A percentile compares a stretch with the other conserved stretches of the same genome.
phyloP scores from a whole-genome alignment of 2,329 filamentous ascomycete species.

The Botrytis galanthina region DNA sequence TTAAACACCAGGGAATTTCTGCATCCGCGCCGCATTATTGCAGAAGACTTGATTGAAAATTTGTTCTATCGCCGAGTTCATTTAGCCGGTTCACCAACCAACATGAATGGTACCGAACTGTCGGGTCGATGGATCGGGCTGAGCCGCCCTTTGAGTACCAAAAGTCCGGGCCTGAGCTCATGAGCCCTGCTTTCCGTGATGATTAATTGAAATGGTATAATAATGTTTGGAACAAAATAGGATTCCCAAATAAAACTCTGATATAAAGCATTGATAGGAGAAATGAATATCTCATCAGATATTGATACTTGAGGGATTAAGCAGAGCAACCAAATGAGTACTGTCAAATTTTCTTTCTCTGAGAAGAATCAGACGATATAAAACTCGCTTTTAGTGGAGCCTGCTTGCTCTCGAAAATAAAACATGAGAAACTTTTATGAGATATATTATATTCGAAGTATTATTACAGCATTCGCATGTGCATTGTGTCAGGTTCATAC shows the following conservation, averaged over 20 bases:
- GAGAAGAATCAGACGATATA: background rate
- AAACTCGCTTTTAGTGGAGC: background rate
- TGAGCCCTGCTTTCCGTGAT: background rate
- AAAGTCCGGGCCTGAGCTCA: background rate
- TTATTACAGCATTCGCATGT: slow-evolving; percentile 16
- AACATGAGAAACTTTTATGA: background rate
- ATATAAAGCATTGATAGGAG: too few species aligned
- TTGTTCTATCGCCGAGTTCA: background rate
- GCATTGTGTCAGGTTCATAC: slow-evolving; percentile 6
- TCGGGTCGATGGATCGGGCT: slow-evolving; percentile 7
- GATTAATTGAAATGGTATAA: background rate
- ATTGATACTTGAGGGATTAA: background rate
- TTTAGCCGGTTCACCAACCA: background rate
- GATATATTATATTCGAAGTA: slow-evolving; percentile 3
- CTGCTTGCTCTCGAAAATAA: background rate
- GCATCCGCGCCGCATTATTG: background rate
- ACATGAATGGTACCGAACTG: background rate
- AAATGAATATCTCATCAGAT: background rate
- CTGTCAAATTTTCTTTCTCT: background rate
- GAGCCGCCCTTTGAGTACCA: background rate
- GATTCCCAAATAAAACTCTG: background rate
- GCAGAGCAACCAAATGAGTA: background rate
- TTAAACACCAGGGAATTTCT: background rate
- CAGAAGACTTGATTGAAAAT: background rate
- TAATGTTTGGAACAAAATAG: background rate